A percentile compares a stretch with the other conserved stretches of the same genome.
phyloP scores from a whole-genome alignment of 345 rosid species.

The Dovyalis caffra region DNA sequence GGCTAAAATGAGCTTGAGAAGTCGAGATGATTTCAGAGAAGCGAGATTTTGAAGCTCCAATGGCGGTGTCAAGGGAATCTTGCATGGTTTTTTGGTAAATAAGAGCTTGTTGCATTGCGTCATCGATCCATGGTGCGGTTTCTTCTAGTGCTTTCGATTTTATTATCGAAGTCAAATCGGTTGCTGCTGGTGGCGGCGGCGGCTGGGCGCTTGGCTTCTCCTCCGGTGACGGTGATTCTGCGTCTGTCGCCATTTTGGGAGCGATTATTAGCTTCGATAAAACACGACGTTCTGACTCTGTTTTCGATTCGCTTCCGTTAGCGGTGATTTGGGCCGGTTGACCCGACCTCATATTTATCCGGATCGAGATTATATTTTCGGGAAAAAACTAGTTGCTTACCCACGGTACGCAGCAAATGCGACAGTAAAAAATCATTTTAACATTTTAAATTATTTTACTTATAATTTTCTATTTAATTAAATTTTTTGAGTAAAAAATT shows the following conservation, averaged over 20 bases:
- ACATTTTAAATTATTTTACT: no score
- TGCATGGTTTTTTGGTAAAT: conserved; percentile 50
- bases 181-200: conserved; percentile 5
- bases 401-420: no score
- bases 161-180: conserved; percentile 15
- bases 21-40: conserved; percentile 57
- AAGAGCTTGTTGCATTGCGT: conserved; percentile 58
- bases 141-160: conserved; percentile 46
- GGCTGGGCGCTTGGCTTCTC: conserved; percentile 23
- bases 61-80: conserved; percentile 47
- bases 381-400: neutral
- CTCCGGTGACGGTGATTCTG: conserved; percentile 45
- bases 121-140: conserved; percentile 67
- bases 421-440: no score
- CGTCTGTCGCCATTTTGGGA: conserved; percentile 40
- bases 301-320: neutral
- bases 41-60: conserved; percentile 52
- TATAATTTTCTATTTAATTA: no score
- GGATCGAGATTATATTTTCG: neutral
- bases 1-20: conserved; percentile 56
- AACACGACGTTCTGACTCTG: neutral
- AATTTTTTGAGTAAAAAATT: no score
- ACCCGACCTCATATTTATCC: neutral
- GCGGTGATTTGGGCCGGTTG: neutral
- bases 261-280: neutral